phyloP scores from a whole-genome alignment of 371 early-diverging fungal species.

The Mucor saturninus region DNA sequence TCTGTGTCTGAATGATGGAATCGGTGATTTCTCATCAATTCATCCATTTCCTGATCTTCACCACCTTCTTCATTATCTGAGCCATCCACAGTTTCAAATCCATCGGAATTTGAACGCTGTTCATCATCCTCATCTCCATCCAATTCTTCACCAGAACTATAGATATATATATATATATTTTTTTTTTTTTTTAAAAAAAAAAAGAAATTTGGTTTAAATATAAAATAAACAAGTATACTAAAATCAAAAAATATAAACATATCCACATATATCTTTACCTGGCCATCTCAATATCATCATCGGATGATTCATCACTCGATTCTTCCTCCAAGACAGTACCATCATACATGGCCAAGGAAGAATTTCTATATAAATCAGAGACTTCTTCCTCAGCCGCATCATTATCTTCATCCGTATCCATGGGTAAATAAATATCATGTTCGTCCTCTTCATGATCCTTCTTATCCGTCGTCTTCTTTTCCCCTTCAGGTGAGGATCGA shows the following conservation, averaged over 20 bases:
- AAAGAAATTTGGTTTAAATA: too few relatives aligned
- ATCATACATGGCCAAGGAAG: conserved; percentile 33
- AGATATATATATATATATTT: neutral
- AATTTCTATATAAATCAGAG: conserved; percentile 28
- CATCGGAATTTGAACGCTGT: neutral
- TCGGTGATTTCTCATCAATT: conserved; percentile 25
- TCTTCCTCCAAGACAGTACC: conserved; percentile 30
- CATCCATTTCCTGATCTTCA: conserved; percentile 31
- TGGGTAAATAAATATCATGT: conserved; percentile 20
- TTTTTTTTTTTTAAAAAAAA: too few relatives aligned
- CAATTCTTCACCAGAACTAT: conserved; percentile 21
- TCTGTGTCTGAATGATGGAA: conserved; percentile 30
- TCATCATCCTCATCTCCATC: conserved; percentile 7
- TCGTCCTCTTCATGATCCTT: conserved; percentile 9
- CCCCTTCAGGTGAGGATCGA: neutral
- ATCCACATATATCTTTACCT: conserved; percentile 13
- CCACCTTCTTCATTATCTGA: conserved; percentile 55
- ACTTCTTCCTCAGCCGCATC: conserved; percentile 30
- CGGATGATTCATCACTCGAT: conserved; percentile 9
- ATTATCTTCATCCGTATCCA: conserved; percentile 37
- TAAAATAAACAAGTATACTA: neutral
- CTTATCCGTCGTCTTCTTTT: neutral
- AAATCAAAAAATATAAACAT: neutral
- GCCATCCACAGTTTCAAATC: conserved; percentile 22
- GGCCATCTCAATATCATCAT: conserved; percentile 36